These are phyloP conservation scores for Fusarium newnesense DNA, from an alignment of 2,329 filamentous ascomycete genomes.

Conservation along the genomic window DNA sequence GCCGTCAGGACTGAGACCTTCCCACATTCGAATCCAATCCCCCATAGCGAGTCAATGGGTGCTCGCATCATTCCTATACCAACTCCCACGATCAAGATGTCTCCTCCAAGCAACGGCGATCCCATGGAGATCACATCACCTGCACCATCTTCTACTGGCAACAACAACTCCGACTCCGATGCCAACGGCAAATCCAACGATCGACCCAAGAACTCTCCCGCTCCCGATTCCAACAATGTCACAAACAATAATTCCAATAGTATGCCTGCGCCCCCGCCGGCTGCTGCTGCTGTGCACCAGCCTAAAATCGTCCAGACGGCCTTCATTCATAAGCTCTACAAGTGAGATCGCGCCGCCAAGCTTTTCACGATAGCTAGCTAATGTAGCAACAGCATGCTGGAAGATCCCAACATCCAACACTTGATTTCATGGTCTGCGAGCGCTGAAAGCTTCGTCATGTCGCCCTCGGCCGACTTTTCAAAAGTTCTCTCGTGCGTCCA, in stretches of 20 bases:
- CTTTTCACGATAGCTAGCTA: slow-evolving; percentile 31
- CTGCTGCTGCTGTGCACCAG: slow-evolving; percentile 83
- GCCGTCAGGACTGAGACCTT: slow-evolving; percentile 63
- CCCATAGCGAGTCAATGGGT: slow-evolving; percentile 58
- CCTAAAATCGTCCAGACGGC: slow-evolving; percentile 98
- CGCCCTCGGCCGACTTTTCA: slow-evolving; percentile 94
- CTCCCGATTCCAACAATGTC: slow-evolving; percentile 50
- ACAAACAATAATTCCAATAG: slow-evolving; percentile 46
- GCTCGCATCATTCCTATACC: slow-evolving; percentile 67
- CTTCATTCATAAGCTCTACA: slow-evolving; percentile 99
- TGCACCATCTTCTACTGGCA: slow-evolving; percentile 56
- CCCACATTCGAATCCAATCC: slow-evolving; percentile 55
- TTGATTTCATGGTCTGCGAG: slow-evolving; percentile 95
- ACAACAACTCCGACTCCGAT: slow-evolving; percentile 57
- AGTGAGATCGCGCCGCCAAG: slow-evolving; percentile 66
- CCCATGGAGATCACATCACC: slow-evolving; percentile 71
- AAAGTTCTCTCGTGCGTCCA: slow-evolving; percentile 91
- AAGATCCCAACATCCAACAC: slow-evolving; percentile 92
- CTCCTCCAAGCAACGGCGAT: slow-evolving; percentile 66
- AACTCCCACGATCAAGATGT: slow-evolving; percentile 67
- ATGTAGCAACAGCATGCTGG: slow-evolving; percentile 81
- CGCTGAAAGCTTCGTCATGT: slow-evolving; percentile 99
- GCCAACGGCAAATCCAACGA: slow-evolving; percentile 50
- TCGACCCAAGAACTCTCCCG: slow-evolving; percentile 51
- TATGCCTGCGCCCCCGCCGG: slow-evolving; percentile 62